Evolutionary conservation across 2,329 filamentous ascomycete species (phyloP), one percentile per base, ranked within the genome.

Genomic region (Aspergillus pseudotamarii): DNA sequence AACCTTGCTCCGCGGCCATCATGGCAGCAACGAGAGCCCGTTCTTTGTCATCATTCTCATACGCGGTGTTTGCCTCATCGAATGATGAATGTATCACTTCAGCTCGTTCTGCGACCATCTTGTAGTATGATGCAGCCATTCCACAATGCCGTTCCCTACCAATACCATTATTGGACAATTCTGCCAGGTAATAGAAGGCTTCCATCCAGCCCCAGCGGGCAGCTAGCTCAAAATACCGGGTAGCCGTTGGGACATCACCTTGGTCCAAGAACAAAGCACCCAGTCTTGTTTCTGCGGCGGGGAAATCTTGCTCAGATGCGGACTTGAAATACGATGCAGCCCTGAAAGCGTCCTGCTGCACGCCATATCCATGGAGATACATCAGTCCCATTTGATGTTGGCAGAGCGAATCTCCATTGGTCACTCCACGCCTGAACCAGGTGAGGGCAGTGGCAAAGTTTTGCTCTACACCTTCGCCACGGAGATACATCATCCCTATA

Each of bases 1-100:
- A 96, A 16, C 94, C 94, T 78, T 97, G 93, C 75, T 97, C 94
- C 1, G 94, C 94, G 0, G 92, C 93, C 84, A 95, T 90, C 74
- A 97, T 86, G 67, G 93, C 94, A 59, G 89, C 85, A 21, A 97
- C 84, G 56, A 97, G 85, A 2, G 94, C 94, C 30, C 90, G 85
- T 70, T 96, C 92, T 34, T 88, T 84, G 72, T 97, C 91, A 5
- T 93, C 92, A 21, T 86, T 83, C 61, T 92, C 89, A 72, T 92
- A 96, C 0, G 93, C 93, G 53, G 88, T 84, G 70, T 96, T 96
- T 1, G 94, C 92, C 76, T 96, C 93, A 2, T 83, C 81, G 82
- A 96, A 93, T 0, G 92, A 90, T 0, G 92, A 94, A 45, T 93
- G 88, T 9, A 93, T 78, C 2, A 85, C 84, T 74, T 93, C 91